These are phyloP conservation scores for Aspergillus aculeatinus DNA, from an alignment of 2,329 filamentous ascomycete genomes.

Conservation along the genomic window DNA sequence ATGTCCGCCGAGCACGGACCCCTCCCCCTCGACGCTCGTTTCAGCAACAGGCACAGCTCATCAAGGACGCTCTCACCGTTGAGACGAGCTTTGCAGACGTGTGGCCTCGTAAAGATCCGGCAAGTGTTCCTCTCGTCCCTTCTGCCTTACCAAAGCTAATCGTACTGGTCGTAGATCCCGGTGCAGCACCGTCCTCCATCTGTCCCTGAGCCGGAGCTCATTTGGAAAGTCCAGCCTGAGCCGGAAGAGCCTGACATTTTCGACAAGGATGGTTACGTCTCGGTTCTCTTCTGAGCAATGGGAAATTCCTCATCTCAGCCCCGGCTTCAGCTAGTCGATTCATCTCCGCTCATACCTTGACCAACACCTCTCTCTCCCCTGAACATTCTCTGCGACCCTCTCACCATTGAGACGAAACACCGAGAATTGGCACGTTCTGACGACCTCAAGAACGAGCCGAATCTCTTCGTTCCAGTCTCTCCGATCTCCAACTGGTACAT, in stretches of 20 bases:
- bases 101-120: constrained; percentile 4
- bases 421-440: too few relatives aligned
- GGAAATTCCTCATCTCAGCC: background rate
- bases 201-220: background rate
- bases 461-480: too few relatives aligned
- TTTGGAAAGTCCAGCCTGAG: background rate
- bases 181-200: background rate
- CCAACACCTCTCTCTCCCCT: background rate
- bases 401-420: too few relatives aligned
- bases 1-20: background rate
- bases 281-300: background rate
- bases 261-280: background rate
- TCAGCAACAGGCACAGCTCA: constrained; percentile 8
- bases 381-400: too few relatives aligned
- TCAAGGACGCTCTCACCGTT: background rate
- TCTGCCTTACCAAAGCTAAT: background rate
- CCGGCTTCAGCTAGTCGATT: background rate
- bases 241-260: background rate
- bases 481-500: too few relatives aligned
- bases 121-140: background rate
- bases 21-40: constrained; percentile 10
- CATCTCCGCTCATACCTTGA: background rate
- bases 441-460: too few relatives aligned
- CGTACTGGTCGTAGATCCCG: background rate
- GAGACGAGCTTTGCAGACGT: background rate